Conservation (phyloP, 108 stramenopile species). For the Nitzschia inconspicua region DNA sequence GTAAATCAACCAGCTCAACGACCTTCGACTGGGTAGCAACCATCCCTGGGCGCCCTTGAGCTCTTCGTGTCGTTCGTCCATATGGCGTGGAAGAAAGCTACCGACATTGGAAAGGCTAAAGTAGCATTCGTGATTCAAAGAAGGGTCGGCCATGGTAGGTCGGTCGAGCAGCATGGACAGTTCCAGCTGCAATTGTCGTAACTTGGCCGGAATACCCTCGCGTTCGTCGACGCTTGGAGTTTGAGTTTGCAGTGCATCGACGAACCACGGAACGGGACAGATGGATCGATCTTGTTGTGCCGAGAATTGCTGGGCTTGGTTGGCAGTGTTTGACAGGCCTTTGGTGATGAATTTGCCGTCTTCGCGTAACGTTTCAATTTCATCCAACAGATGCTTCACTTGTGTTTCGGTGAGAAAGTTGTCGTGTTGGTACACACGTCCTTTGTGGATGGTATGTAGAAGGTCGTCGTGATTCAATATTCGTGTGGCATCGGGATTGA, state of each 20-base stretch:
- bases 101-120: constrained; percentile 33
- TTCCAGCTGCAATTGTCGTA: constrained; percentile 22
- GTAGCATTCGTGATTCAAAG: constrained; percentile 36
- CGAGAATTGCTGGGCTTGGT: constrained; percentile 20
- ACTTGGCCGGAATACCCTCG: background rate
- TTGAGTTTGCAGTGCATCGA: constrained; percentile 10
- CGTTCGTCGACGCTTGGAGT: background rate
- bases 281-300: constrained; percentile 22
- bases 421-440: too few relatives aligned
- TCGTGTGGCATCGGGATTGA: too few relatives aligned
- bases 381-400: too few relatives aligned
- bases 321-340: constrained; percentile 45
- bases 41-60: constrained; percentile 51
- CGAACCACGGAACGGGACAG: constrained; percentile 47
- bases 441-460: too few relatives aligned
- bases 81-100: constrained; percentile 27
- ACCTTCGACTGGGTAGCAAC: constrained; percentile 39
- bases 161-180: constrained; percentile 20
- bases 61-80: constrained; percentile 62
- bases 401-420: too few relatives aligned
- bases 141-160: constrained; percentile 29
- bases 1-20: constrained; percentile 54
- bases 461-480: too few relatives aligned
- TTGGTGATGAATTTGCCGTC: constrained; percentile 18
- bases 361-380: too few relatives aligned